Evolutionary conservation across 352 stramenopile species (phyloP).

Genomic region (Globisporangium irregulare): DNA sequence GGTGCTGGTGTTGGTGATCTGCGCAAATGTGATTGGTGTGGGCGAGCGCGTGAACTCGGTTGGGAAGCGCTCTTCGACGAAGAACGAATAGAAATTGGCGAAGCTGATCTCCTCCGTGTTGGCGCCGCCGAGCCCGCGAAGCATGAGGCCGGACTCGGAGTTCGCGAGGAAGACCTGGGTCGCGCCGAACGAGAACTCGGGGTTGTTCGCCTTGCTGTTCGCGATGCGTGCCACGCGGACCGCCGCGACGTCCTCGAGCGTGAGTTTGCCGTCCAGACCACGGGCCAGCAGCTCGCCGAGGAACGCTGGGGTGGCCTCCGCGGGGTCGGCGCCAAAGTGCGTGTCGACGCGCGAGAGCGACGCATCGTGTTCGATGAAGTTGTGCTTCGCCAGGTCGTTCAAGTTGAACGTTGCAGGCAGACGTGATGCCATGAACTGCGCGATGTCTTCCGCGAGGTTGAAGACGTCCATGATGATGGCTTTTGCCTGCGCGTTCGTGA

Average conservation of each 20-base stretch:
- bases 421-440: background rate
- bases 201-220: background rate
- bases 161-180: background rate
- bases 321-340: background rate
- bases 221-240: background rate
- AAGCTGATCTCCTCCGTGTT: conserved; percentile 1
- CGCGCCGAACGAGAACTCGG: background rate
- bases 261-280: background rate
- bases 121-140: background rate
- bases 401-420: background rate
- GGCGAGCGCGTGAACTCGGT: background rate
- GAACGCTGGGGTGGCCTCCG: background rate
- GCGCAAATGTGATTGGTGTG: background rate
- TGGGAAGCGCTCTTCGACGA: background rate
- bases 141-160: background rate
- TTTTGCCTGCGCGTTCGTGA: background rate
- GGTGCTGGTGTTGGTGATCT: background rate
- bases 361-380: background rate
- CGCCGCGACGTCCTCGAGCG: background rate
- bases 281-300: background rate
- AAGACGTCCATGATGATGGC: background rate
- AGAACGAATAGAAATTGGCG: background rate
- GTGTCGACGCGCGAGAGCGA: background rate
- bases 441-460: background rate
- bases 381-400: background rate